Evolutionary conservation across 176 grass and related monocot genomes (phyloP), one percentile per base, ranked within the genome.

Genomic region (Leersia perrieri): DNA sequence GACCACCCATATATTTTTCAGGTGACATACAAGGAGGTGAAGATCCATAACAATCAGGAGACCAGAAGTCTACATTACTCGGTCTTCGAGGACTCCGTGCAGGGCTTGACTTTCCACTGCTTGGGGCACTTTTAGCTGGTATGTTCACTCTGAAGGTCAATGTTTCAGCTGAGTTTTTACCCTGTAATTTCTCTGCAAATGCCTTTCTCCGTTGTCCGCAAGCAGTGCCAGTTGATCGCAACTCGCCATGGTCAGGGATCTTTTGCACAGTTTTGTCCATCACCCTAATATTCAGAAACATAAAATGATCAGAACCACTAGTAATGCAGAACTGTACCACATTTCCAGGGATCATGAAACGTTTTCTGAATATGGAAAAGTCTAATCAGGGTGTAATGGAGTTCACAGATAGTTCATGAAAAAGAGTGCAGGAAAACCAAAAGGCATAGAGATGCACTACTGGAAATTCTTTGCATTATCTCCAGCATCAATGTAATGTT

Each of bases 101-200:
- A 61, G 93, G 96, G 64, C 92, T 95, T 45, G 96, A 95, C 82
- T 93, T 83, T 27, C 83, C 90, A 58, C 93, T 99, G 34, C 75
- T 88, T 63, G 92, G 96, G 70, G 85, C 92, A 85, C 92, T 94
- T 87, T 91, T 85, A 66, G 87, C 84, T 58, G 87, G 94, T 84
- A 89, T 88, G 73, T 93, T 89, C 78, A 93, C 65, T 29, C 73
- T 91, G 72, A 93, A 87, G 7, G 84, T 85, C 65, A 76, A 51
- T 76, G 85, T 73, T 69, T 87, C 88, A 77, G 41, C 47, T 33
- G 80, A 91, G 75, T 41, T 82, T 61, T 77, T 78, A 75, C 85
- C 80, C 61, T 89, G 83, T 13, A 94, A 73, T 26, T 68, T 90
- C 39, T 78, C 88, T 78, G 76, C 82, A 78, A 82, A 94, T 40